phyloP scores from a whole-genome alignment of 1,284 basidiomycete species.

The Ceratobasidium sp. region DNA sequence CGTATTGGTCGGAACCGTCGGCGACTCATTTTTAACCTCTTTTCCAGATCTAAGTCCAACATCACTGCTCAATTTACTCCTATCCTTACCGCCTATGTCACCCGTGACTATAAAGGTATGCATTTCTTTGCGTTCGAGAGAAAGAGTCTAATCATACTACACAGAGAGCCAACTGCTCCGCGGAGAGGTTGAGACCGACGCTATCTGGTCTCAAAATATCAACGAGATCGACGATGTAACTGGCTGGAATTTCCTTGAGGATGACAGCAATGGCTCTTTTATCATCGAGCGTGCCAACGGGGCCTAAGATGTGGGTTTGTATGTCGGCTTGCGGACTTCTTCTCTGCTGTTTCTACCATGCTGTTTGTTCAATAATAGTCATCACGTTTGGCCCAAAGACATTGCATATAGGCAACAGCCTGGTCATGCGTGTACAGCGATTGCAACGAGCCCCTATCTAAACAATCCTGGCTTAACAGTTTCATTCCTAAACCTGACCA shows the following conservation, averaged over 20 bases:
- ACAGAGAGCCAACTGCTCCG: slow-evolving; percentile 29
- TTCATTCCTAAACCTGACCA: no score
- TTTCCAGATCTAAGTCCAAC: slow-evolving; percentile 29
- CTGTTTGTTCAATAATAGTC: no score
- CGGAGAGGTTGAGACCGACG: slow-evolving; percentile 41
- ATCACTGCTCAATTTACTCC: slow-evolving; percentile 31
- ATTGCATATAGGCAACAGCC: no score
- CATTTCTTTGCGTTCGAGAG: no score
- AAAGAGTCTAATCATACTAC: background rate
- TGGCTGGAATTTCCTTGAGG: slow-evolving; percentile 37
- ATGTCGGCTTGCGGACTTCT: background rate
- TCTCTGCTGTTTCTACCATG: background rate
- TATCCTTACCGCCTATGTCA: slow-evolving; percentile 28
- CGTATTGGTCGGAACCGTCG: background rate
- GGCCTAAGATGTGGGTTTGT: background rate
- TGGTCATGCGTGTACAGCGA: no score
- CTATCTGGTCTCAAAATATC: slow-evolving; percentile 33
- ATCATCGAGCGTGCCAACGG: background rate
- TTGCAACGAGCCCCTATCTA: no score
- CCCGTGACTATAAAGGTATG: slow-evolving; percentile 18
- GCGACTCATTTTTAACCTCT: background rate
- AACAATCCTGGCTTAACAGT: no score
- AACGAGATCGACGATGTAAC: slow-evolving; percentile 24
- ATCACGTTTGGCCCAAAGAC: no score
- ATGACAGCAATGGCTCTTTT: background rate